phyloP scores from a whole-genome alignment of 148 eudicot genomes.

The Vaccinium darrowii region DNA sequence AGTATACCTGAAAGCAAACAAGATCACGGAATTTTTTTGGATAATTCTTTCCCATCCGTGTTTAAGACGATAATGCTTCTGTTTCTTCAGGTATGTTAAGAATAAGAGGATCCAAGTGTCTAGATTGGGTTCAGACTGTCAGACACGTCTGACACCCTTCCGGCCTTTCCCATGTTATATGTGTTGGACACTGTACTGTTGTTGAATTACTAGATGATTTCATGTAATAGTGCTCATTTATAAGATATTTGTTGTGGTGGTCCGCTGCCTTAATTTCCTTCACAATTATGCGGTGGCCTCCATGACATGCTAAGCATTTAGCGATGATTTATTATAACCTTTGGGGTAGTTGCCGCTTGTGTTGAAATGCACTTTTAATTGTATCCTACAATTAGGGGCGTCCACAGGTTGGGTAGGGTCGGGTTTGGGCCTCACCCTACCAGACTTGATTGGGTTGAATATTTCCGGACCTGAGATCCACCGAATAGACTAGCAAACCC shows the following conservation, averaged over 20 bases:
- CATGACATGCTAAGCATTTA: not conserved
- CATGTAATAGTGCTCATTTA: not conserved
- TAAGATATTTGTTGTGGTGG: not conserved
- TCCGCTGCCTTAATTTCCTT: not conserved
- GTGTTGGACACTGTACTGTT: not conserved
- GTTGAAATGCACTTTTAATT: not conserved
- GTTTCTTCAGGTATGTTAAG: not conserved
- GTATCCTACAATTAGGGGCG: not conserved
- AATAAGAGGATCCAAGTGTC: not conserved
- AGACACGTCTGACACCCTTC: not conserved
- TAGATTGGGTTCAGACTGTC: not conserved
- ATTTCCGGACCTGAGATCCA: no score
- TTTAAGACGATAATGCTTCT: not conserved
- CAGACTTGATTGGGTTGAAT: no score
- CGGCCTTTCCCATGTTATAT: not conserved
- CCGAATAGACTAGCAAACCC: no score
- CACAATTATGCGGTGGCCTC: not conserved
- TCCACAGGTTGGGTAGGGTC: no score
- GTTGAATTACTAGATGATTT: not conserved
- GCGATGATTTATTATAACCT: not conserved
- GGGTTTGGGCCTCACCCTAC: no score
- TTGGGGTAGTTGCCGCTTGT: not conserved
- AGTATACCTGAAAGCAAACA: not conserved
- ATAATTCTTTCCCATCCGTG: not conserved
- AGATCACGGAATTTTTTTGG: not conserved